A percentile compares a stretch with the other conserved stretches of the same genome.
Conservation (phyloP, 2,329 filamentous ascomycete genomes). For the Phyllosticta paracitricarpa region DNA sequence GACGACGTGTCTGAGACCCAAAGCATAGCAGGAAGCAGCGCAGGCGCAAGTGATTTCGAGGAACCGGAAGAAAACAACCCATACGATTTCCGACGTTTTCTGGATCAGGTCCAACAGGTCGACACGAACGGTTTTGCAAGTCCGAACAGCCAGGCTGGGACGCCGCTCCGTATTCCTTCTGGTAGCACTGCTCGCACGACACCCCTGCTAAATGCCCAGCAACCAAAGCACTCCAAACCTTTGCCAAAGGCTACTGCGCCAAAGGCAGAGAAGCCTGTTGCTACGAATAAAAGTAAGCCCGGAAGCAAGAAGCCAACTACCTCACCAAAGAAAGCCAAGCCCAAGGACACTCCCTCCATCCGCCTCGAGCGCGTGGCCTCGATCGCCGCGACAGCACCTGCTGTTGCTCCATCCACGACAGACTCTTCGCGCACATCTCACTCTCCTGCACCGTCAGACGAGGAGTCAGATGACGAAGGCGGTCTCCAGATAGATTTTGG, state of each 20-base stretch:
- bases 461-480: conserved; percentile 17
- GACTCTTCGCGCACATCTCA: conserved; percentile 10
- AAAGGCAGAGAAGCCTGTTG: background rate
- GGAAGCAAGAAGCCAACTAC: background rate
- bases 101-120: conserved; percentile 25
- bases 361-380: conserved; percentile 28
- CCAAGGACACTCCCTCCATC: conserved; percentile 20
- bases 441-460: conserved; percentile 11
- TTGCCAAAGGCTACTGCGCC: background rate
- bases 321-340: background rate
- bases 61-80: conserved; percentile 36
- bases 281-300: background rate
- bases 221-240: conserved; percentile 10
- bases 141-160: conserved; percentile 12
- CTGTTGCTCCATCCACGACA: conserved; percentile 11
- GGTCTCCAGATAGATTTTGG: conserved; percentile 25
- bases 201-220: background rate
- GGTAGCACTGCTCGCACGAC: conserved; percentile 1
- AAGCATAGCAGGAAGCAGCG: background rate
- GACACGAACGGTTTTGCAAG: conserved; percentile 22
- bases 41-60: conserved; percentile 18
- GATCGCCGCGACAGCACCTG: conserved; percentile 9
- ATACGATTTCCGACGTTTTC: conserved; percentile 40
- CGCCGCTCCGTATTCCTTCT: conserved; percentile 6
- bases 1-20: conserved; percentile 12